A percentile compares a stretch with the other conserved stretches of the same genome.
Evolutionary conservation across 2,329 filamentous ascomycete genomes (phyloP).

Genomic region (Arthroderma sp.): DNA sequence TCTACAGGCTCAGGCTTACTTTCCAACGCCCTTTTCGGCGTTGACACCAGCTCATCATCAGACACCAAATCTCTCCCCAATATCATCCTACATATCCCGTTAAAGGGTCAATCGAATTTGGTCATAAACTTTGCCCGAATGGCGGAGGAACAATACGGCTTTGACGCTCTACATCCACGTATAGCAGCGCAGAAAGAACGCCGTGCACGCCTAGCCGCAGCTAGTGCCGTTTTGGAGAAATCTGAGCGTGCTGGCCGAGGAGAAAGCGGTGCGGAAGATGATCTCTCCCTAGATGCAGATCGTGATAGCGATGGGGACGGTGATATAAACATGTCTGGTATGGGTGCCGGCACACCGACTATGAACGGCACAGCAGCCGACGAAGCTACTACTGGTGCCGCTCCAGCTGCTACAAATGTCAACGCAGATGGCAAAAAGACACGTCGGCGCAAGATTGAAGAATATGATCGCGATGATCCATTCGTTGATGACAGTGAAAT

Average conservation of each 20-base stretch:
- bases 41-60: slow-evolving; percentile 37
- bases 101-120: slow-evolving; percentile 73
- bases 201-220: slow-evolving; percentile 75
- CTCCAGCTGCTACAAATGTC: slow-evolving; percentile 18
- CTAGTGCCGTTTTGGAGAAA: slow-evolving; percentile 72
- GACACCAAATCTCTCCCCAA: slow-evolving; percentile 47
- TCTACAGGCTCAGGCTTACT: slow-evolving; percentile 50
- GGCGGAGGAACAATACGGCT: slow-evolving; percentile 87
- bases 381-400: slow-evolving; percentile 23
- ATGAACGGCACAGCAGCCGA: slow-evolving; percentile 48
- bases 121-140: slow-evolving; percentile 92
- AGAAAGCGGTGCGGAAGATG: slow-evolving; percentile 67
- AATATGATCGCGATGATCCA: slow-evolving; percentile 56
- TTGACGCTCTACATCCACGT: slow-evolving; percentile 83
- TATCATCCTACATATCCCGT: slow-evolving; percentile 71
- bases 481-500: slow-evolving; percentile 85
- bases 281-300: slow-evolving; percentile 81
- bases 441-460: slow-evolving; percentile 58
- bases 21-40: slow-evolving; percentile 49
- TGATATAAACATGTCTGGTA: slow-evolving; percentile 31
- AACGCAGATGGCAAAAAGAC: slow-evolving; percentile 52
- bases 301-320: slow-evolving; percentile 48
- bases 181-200: slow-evolving; percentile 79
- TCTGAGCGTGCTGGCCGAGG: slow-evolving; percentile 57
- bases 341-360: slow-evolving; percentile 30